Conservation (phyloP, 192 early-diverging fungal species). For the Coemansia sp. region DNA sequence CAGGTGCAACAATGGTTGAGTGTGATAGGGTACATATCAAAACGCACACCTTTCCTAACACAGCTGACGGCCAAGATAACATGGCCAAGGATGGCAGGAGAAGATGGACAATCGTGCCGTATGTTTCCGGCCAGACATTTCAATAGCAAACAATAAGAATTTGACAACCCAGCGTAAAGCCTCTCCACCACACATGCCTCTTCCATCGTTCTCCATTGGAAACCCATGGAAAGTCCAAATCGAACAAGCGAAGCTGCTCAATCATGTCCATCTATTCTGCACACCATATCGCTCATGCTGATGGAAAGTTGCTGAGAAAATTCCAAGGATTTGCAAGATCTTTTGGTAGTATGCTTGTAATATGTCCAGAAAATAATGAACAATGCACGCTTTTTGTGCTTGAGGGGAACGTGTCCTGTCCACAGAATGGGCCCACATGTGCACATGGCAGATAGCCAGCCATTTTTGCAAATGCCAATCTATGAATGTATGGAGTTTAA, state of each 20-base stretch:
- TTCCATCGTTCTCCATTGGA: too few species aligned
- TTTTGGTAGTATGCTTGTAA: neutral
- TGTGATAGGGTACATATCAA: neutral
- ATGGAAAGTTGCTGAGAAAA: too few species aligned
- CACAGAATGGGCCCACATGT: neutral
- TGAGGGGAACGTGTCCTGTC: neutral
- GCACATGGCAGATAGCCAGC: neutral
- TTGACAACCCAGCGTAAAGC: neutral
- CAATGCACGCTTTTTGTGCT: neutral
- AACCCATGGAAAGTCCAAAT: too few species aligned
- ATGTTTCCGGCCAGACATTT: neutral
- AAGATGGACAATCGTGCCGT: neutral
- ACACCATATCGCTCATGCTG: too few species aligned
- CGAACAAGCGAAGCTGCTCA: too few species aligned
- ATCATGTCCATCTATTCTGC: too few species aligned
- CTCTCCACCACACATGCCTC: too few species aligned
- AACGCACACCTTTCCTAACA: neutral
- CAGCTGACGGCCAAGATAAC: too few species aligned
- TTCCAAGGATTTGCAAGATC: too few species aligned
- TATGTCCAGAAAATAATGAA: neutral
- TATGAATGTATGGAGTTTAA: too few species aligned
- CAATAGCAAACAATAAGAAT: neutral
- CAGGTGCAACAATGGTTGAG: neutral
- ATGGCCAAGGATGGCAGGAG: neutral
- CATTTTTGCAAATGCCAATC: too few species aligned